Conservation (phyloP, 2,329 filamentous ascomycete species). For the Colletotrichum sp. region DNA sequence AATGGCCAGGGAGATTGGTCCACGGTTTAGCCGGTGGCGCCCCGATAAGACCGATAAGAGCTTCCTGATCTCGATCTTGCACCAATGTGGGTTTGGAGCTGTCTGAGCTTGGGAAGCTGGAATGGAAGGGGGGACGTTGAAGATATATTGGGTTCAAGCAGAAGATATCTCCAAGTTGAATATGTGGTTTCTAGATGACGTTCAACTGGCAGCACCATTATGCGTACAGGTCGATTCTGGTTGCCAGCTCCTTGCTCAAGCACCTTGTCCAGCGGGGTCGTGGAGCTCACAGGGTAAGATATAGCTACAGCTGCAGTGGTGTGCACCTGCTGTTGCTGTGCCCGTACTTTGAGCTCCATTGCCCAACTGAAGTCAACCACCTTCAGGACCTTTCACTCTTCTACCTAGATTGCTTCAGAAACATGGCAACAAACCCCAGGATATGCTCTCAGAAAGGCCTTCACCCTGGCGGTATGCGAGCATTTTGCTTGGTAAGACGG, state of each 20-base stretch:
- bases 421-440: not conserved
- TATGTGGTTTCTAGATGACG: not conserved
- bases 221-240: not conserved
- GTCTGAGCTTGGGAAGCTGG: not conserved
- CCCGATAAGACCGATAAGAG: slow-evolving; percentile 14
- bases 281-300: not conserved
- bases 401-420: not conserved
- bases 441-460: not conserved
- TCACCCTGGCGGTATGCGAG: not conserved
- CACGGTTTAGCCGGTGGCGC: slow-evolving; percentile 13
- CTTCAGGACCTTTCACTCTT: not conserved
- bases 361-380: not conserved
- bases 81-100: not conserved
- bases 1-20: slow-evolving; percentile 2
- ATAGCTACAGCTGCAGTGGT: not conserved
- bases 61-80: not conserved
- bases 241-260: not conserved
- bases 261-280: slow-evolving; percentile 1
- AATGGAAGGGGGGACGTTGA: not conserved
- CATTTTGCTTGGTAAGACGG: not conserved
- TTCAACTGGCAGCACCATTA: not conserved
- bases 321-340: not conserved
- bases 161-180: not conserved
- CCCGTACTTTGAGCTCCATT: not conserved
- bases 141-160: not conserved